phyloP scores from a whole-genome alignment of 176 grass and related monocot species.

The Oryza longistaminata region DNA sequence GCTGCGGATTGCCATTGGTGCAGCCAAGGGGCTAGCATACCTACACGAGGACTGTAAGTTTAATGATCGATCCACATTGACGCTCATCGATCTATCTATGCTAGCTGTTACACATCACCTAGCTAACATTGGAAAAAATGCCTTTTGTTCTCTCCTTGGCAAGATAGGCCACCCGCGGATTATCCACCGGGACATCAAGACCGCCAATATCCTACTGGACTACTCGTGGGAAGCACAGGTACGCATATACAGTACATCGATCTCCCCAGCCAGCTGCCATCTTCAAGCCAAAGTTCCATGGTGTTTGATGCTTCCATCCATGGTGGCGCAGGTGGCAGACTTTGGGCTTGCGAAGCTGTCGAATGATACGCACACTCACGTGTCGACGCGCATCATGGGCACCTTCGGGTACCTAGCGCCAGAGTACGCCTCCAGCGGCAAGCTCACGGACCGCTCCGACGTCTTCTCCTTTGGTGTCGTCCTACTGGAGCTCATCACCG shows the following conservation, averaged over 20 bases:
- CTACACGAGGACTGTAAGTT: constrained; percentile 87
- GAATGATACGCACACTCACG: constrained; percentile 58
- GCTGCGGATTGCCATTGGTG: constrained; percentile 66
- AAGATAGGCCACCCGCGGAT: constrained; percentile 73
- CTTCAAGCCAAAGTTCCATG: not conserved
- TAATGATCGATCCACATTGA: not conserved
- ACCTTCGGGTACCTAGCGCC: constrained; percentile 93
- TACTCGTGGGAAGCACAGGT: constrained; percentile 88
- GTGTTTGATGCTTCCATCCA: too few species aligned
- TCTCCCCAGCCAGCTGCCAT: not conserved
- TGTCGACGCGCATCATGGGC: constrained; percentile 84
- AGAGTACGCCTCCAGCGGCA: constrained; percentile 79
- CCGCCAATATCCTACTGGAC: constrained; percentile 84
- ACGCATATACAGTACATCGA: not conserved
- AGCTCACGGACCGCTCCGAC: constrained; percentile 83
- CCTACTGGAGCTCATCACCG: constrained; percentile 87
- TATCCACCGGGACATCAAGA: constrained; percentile 93
- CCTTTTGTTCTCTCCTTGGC: not conserved
- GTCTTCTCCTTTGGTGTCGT: constrained; percentile 94
- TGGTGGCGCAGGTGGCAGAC: constrained; percentile 61
- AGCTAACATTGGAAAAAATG: not conserved
- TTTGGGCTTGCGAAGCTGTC: constrained; percentile 86
- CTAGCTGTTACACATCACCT: not conserved
- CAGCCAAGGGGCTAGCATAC: constrained; percentile 71
- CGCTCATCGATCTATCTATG: not conserved